Base-by-base conservation (phyloP, 441 rosid species). In the Populus hybrid region DNA sequence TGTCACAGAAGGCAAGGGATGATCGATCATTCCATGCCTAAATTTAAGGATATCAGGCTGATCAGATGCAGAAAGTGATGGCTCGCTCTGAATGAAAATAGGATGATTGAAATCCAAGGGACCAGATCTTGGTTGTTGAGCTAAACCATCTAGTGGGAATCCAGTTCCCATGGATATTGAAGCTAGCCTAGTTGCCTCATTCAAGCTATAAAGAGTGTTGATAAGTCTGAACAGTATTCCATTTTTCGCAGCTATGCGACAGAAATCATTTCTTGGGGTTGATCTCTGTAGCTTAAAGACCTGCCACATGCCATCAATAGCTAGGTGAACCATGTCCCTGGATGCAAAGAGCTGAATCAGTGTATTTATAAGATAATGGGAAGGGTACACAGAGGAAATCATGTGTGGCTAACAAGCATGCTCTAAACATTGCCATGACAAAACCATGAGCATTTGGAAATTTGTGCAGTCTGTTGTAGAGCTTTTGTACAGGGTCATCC, bases 321-420 rank as follows among this genome's bases (percentile, higher is more conserved):
- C 99, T 74, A 97, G 91, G 82, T 97, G 99, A 86, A 94, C 98
- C 98, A 94, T 97, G 89, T 97, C 99, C 98, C 99, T 94, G 93
- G 80, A 84, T 74, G 83, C 67, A 74, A 66, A 78, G 81, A 85
- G n/a, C 84, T 78, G 74, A 80, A 76, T 71, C 63, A 72, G 69
- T 72, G 69, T 61, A 75, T 35, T 59, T 38, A 65, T 67, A 21
- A 77, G 24, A 57, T 73, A 35, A 59, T 28, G 10, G 5, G 10
- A 26, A 74, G 8, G 35, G 20, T 28, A 2, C 28, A 42, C 8
- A 24, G 14, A 57, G 78, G 28, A 42, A 34, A 12, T 59, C n/a
- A 36, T 18, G 50, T 69, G 40, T 69, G 42, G 16, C 18, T 18
- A 32, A n/a, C 36, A 34, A 35, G n/a, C 63, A 57, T 6, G 21